Evolutionary conservation across 208 protist genomes (phyloP).

Genomic region (Sergeia podlipaevii): DNA sequence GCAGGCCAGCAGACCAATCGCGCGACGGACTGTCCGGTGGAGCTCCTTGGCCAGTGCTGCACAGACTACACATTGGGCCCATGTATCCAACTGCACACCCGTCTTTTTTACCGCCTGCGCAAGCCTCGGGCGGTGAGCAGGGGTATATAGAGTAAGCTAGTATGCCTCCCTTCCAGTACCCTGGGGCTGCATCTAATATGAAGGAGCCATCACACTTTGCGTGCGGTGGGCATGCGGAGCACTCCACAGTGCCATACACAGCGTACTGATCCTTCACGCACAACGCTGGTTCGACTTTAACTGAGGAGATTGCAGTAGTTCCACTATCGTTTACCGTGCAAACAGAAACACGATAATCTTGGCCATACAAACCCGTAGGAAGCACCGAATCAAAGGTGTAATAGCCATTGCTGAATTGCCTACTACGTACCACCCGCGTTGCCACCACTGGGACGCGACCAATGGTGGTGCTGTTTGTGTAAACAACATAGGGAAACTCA

Average conservation of each 20-base stretch:
- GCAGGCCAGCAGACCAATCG: no score
- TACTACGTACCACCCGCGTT: no score
- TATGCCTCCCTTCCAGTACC: conserved; percentile 33
- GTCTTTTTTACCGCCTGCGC: conserved; percentile 12
- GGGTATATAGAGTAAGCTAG: conserved; percentile 22
- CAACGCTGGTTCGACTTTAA: no score
- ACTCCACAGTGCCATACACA: conserved; percentile 21
- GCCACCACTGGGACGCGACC: no score
- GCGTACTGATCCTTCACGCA: conserved; percentile 32
- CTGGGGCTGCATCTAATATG: conserved; percentile 29
- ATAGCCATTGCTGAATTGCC: conserved; percentile 14
- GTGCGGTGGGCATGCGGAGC: conserved; percentile 20
- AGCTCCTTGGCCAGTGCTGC: conserved; percentile 29
- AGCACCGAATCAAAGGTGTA: conserved; percentile 20
- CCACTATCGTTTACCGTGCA: no score
- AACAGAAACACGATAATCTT: conserved; percentile 18
- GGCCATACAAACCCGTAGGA: conserved; percentile 19
- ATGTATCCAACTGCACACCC: conserved; percentile 29
- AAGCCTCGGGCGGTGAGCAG: conserved; percentile 20
- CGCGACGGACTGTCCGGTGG: no score
- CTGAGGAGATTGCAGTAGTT: no score
- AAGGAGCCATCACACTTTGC: conserved; percentile 42
- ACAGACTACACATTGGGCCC: conserved; percentile 26
- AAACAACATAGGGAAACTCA: conserved; percentile 1
- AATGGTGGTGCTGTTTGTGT: not conserved